A percentile compares a stretch with the other conserved stretches of the same genome.
These are phyloP conservation scores for Chenopodium quinoa DNA, from an alignment of 148 eudicot genomes.

Conservation along the genomic window DNA sequence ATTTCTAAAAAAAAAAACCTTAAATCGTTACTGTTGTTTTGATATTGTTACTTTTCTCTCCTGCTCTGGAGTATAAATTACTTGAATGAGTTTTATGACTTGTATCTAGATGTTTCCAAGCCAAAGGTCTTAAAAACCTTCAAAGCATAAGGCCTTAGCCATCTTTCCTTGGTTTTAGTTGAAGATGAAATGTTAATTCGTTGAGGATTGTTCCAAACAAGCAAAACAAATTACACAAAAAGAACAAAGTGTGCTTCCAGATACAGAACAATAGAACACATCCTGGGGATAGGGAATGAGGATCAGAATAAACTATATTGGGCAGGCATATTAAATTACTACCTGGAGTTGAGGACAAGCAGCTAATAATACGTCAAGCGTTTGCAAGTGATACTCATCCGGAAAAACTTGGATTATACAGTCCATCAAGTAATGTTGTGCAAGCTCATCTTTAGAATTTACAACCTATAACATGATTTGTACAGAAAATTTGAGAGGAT, in stretches of 20 bases:
- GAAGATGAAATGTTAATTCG: background rate
- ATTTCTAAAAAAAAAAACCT: too few relatives aligned
- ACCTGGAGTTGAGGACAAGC: conserved; percentile 99
- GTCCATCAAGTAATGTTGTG: conserved; percentile 94
- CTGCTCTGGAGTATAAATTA: too few relatives aligned
- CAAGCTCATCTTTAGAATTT: conserved; percentile 90
- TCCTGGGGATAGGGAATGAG: background rate
- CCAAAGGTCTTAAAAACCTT: background rate
- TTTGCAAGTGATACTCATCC: conserved; percentile 98
- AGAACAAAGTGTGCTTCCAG: background rate
- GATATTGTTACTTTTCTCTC: too few relatives aligned
- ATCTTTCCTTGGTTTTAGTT: background rate
- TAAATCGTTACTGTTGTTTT: too few relatives aligned
- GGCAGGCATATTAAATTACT: background rate
- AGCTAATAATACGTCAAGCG: conserved; percentile 82
- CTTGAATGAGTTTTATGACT: too few relatives aligned
- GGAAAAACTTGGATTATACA: conserved; percentile 99
- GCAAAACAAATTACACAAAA: background rate
- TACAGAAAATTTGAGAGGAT: background rate
- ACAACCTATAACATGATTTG: conserved; percentile 55
- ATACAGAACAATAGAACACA: background rate
- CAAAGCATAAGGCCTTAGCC: background rate
- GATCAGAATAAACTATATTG: background rate
- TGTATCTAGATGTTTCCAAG: background rate
- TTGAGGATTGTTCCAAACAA: background rate